Evolutionary conservation across 2,329 filamentous ascomycete species (phyloP).

Genomic region (Didymella segeticola): DNA sequence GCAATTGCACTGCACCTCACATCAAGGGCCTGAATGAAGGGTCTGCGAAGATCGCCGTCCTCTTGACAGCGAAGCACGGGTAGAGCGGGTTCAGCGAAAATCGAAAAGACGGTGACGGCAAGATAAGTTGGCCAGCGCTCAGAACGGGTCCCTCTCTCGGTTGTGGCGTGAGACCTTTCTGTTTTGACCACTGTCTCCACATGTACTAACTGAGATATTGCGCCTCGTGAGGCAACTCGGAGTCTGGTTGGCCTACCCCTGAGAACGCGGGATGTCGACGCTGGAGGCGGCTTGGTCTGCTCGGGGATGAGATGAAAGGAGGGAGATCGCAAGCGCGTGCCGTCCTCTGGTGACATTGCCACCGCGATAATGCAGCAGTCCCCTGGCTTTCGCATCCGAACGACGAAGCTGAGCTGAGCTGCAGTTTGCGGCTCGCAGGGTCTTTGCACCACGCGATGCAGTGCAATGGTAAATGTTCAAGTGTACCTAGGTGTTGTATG

Average conservation of each 20-base stretch:
- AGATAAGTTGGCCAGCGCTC: constrained; percentile 11
- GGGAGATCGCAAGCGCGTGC: constrained; percentile 23
- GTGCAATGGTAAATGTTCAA: constrained; percentile 3
- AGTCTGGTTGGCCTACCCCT: constrained; percentile 18
- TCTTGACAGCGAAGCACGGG: constrained; percentile 13
- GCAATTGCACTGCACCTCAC: too few species aligned
- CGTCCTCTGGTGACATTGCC: constrained; percentile 24
- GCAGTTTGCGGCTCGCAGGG: constrained; percentile 8
- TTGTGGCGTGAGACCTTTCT: constrained; percentile 18
- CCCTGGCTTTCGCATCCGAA: constrained; percentile 1
- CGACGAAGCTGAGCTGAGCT: constrained; percentile 2
- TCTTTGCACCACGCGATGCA: constrained; percentile 9
- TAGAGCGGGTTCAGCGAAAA: constrained; percentile 19
- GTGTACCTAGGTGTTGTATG: too few species aligned
- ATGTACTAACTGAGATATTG: constrained; percentile 3
- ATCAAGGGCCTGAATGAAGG: constrained; percentile 2
- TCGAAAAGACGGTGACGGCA: constrained; percentile 20
- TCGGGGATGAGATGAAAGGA: constrained; percentile 31
- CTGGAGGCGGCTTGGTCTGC: constrained; percentile 11
- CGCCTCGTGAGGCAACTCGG: constrained; percentile 13
- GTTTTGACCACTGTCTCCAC: constrained; percentile 13
- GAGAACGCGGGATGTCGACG: constrained; percentile 12
- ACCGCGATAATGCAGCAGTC: constrained; percentile 14
- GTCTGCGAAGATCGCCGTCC: constrained; percentile 14
- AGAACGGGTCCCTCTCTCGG: constrained; percentile 13